Evolutionary conservation across 2,329 filamentous ascomycete species (phyloP).

Genomic region (Diaporthe batatas): DNA sequence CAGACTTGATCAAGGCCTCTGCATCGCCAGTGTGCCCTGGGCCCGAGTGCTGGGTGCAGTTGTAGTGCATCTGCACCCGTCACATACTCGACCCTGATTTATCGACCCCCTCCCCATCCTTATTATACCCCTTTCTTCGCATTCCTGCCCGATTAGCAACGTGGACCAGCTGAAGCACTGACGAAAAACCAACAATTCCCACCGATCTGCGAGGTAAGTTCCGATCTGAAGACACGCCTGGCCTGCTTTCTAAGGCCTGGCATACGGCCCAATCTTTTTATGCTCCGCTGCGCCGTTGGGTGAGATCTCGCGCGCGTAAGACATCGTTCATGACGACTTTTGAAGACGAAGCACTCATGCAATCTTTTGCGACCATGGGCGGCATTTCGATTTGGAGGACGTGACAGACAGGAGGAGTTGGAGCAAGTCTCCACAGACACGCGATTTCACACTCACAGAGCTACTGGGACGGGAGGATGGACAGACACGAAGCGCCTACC

Average conservation of each 20-base stretch:
- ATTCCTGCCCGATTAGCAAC: constrained; percentile 4
- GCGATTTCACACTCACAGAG: background rate
- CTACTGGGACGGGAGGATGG: background rate
- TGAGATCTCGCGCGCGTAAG: constrained; percentile 10
- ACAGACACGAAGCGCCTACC: background rate
- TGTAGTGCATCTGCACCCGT: constrained; percentile 43
- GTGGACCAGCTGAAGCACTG: constrained; percentile 35
- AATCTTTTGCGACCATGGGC: constrained; percentile 29
- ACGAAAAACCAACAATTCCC: background rate
- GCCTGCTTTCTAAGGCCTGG: constrained; percentile 3
- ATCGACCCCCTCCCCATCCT: constrained; percentile 4
- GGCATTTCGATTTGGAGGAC: constrained; percentile 9
- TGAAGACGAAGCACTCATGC: constrained; percentile 10
- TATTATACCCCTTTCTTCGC: constrained; percentile 4
- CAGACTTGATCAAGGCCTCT: constrained; percentile 51
- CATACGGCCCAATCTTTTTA: background rate
- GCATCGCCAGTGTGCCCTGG: background rate
- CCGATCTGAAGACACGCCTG: constrained; percentile 4
- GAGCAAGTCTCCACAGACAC: background rate
- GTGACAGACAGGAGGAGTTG: constrained; percentile 14
- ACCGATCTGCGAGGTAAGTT: constrained; percentile 38
- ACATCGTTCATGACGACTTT: constrained; percentile 25
- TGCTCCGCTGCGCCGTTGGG: constrained; percentile 20
- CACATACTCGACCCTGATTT: background rate
- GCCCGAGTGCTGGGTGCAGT: constrained; percentile 8